Percentiles rank a stretch among this genome's conserved stretches.
phyloP scores from a whole-genome alignment of 73 alveolate species.

The Paramecium primaurelia region DNA sequence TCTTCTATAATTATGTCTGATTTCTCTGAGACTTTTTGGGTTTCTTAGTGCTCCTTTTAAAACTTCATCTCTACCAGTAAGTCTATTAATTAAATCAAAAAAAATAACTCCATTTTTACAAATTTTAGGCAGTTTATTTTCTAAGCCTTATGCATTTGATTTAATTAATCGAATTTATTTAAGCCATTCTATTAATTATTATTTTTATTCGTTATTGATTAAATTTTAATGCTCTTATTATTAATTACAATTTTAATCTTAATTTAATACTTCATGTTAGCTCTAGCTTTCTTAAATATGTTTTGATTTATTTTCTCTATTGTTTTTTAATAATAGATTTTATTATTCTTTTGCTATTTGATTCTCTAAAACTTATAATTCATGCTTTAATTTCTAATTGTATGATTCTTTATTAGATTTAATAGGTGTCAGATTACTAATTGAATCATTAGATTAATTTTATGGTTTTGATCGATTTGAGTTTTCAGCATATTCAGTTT shows the following conservation, averaged over 20 bases:
- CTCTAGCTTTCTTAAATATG: not conserved
- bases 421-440: not conserved
- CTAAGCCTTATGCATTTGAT: not conserved
- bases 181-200: conserved; percentile 35
- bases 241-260: not conserved
- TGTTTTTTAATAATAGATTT: not conserved
- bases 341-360: not conserved
- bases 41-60: conserved; percentile 52
- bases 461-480: not conserved
- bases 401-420: not conserved
- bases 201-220: not conserved
- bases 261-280: not conserved
- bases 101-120: conserved; percentile 63
- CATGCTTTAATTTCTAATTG: not conserved
- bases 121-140: conserved; percentile 48
- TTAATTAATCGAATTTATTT: conserved; percentile 47
- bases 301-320: not conserved
- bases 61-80: conserved; percentile 54
- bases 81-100: conserved; percentile 52
- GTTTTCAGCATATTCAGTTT: conserved; percentile 26
- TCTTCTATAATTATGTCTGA: conserved; percentile 50
- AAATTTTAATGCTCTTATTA: not conserved
- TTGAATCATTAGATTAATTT: conserved; percentile 1
- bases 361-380: not conserved
- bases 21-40: conserved; percentile 41